These are phyloP conservation scores for Nyssa sinensis DNA, from an alignment of 148 eudicot genomes.

Conservation along the genomic window DNA sequence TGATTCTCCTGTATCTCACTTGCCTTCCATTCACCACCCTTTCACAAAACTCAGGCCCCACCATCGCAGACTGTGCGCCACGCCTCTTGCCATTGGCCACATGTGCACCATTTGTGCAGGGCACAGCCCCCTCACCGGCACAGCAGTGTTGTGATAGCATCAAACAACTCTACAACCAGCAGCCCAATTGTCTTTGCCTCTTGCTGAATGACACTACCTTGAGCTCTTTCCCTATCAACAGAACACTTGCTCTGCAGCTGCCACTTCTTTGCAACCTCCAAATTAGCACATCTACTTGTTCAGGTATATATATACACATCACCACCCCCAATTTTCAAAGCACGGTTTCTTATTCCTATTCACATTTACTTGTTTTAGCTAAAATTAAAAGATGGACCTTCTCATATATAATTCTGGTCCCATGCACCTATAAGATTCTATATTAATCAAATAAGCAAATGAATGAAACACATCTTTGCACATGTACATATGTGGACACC, in stretches of 20 bases:
- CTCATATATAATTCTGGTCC: not conserved
- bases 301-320: conserved; percentile 21
- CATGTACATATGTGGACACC: not conserved
- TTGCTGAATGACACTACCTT: conserved; percentile 50
- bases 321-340: not conserved
- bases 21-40: conserved; percentile 15
- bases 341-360: too few relatives aligned
- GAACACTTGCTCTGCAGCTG: conserved; percentile 58
- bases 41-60: conserved; percentile 39
- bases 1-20: conserved; percentile 20
- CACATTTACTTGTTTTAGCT: not conserved
- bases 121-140: conserved; percentile 36
- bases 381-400: not conserved
- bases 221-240: conserved; percentile 62
- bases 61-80: conserved; percentile 40
- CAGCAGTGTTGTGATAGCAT: conserved; percentile 55
- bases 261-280: conserved; percentile 54
- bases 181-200: conserved; percentile 60
- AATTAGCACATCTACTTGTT: conserved; percentile 44
- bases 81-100: conserved; percentile 44
- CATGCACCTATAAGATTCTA: too few relatives aligned
- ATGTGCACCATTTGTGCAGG: conserved; percentile 67
- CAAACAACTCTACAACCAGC: conserved; percentile 32
- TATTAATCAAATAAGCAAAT: too few relatives aligned
- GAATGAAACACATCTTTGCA: not conserved